Evolutionary conservation across 345 rosid species (phyloP), one percentile per base, ranked within the genome.

Genomic region (Dipteronia sinensis): DNA sequence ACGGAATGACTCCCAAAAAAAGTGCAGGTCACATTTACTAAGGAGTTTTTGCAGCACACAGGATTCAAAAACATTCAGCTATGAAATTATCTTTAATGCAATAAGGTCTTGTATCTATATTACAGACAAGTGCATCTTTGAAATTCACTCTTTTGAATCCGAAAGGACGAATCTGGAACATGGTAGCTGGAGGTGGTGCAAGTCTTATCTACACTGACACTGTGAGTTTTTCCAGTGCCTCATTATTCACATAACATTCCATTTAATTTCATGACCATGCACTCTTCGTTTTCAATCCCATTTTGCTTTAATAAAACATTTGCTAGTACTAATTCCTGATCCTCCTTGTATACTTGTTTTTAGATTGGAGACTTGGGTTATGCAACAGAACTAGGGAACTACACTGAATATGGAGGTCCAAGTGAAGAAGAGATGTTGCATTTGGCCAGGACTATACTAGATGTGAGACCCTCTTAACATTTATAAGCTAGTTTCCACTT

Each of bases 151-250:
- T 94, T 72, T 81, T 94, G 90, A 94, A 94, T 76, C 90, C 94
- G n/a, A 93, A 90, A 81, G 98, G 98, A 69, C 91, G 95, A 42
- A 93, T 93, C 69, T 94, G 98, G 98, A 94, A 95, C 1, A 94
- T 93, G 98, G 98, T 94, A 59, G 98, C 98, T 79, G 98, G 98
- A 72, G 98, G 98, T 25, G 95, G 97, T 80, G 98, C 98, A 66
- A 94, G 98, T 80, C 95, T 94, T 61, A 94, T 94, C 77, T 93
- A 94, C 86, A 97, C 95, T 20, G 98, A 94, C 76, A 90, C 97
- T 7, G 98, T 94, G 72, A 86, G 91, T 75, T 8, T 22, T 77
- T 11, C 53, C 53, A 34, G 17, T 53, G 58, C 58, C 58, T 16
- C 58, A 6, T 19, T 16, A 53, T 53, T 46, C 49, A 46, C 49